These are phyloP conservation scores for Ampelomyces quisqualis DNA, from an alignment of 2,329 filamentous ascomycete genomes.

Conservation along the genomic window DNA sequence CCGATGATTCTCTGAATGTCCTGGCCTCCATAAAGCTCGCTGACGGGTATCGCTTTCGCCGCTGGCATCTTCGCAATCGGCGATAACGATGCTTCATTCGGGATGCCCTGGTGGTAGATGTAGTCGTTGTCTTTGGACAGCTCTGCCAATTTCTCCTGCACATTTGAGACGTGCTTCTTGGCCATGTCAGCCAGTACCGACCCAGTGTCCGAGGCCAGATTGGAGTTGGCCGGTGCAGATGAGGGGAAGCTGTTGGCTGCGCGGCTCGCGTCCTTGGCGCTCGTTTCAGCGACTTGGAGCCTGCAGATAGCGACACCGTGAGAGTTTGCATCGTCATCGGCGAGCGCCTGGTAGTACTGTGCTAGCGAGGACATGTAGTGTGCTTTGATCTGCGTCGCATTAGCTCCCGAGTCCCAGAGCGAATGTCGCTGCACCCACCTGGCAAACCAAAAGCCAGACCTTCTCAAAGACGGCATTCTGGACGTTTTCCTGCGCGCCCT, in stretches of 20 bases:
- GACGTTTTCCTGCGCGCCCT: slow-evolving; percentile 91
- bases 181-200: slow-evolving; percentile 73
- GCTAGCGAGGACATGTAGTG: slow-evolving; percentile 81
- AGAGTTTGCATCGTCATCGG: slow-evolving; percentile 84
- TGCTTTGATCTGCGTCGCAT: slow-evolving; percentile 64
- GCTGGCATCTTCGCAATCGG: slow-evolving; percentile 88
- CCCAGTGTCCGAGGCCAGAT: slow-evolving; percentile 79
- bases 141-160: slow-evolving; percentile 77
- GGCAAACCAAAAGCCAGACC: slow-evolving; percentile 81
- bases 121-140: slow-evolving; percentile 94
- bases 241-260: slow-evolving; percentile 77
- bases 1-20: slow-evolving; percentile 97
- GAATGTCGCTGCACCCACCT: slow-evolving; percentile 55
- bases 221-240: slow-evolving; percentile 76
- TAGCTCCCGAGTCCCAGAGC: slow-evolving; percentile 2
- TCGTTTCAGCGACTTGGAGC: slow-evolving; percentile 75
- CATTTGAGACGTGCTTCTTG: slow-evolving; percentile 75
- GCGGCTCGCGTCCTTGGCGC: slow-evolving; percentile 75
- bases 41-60: slow-evolving; percentile 94
- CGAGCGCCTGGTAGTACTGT: slow-evolving; percentile 89
- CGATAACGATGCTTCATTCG: slow-evolving; percentile 77
- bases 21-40: slow-evolving; percentile 93
- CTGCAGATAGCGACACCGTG: slow-evolving; percentile 84
- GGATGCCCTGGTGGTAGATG: slow-evolving; percentile 93
- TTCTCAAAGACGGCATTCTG: slow-evolving; percentile 91